Base-by-base conservation (phyloP, 805 yeast species). In the Cyberlindnera saturnus region DNA sequence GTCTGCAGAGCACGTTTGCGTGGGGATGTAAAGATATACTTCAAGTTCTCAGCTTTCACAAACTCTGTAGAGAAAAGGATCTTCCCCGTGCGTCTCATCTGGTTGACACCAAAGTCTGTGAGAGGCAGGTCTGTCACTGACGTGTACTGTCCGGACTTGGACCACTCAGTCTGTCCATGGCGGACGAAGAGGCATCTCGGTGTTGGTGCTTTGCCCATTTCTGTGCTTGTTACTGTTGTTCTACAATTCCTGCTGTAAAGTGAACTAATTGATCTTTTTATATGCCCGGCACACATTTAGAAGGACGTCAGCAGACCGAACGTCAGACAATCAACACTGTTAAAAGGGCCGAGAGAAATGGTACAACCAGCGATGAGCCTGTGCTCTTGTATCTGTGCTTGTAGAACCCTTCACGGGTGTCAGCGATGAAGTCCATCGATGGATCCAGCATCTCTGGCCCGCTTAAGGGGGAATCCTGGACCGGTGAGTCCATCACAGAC, bases 121-220 rank as follows among this genome's bases (percentile, higher is more conserved):
- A 91, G 73, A 9, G 80, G 79, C 15, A 91, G 60, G 54, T 91
- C 97, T 1, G 98, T 91, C 35, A 70, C 51, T 3, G 96, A 87
- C 4, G 98, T 91, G 66, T 86, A 83, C 61, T 87, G 96, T 20
- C 98, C 98, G 2, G 89, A 75, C 57, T 85, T 81, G 37, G 97
- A 90, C 98, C 98, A 90, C 63, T 82, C 95, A 2, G 98, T 90
- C 67, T 90, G 96, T 26, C 91, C 91, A 53, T 85, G 93, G 60
- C 93, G 87, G 39, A 83, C 75, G 50, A 83, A 77, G 20, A 83
- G 72, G 40, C 83, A 75, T 62, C 90, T 74, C 28, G 90, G 90
- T 11, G 85, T 72, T 32, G 74, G 66, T 19, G 57, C 52, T 32
- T 52, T 58, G 2, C 53, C 37, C 52, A 45, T 48, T 18, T 17